Evolutionary conservation across 257 asterid genomes (phyloP), one percentile per base, ranked within the genome.

Genomic region (Ballota nigra): DNA sequence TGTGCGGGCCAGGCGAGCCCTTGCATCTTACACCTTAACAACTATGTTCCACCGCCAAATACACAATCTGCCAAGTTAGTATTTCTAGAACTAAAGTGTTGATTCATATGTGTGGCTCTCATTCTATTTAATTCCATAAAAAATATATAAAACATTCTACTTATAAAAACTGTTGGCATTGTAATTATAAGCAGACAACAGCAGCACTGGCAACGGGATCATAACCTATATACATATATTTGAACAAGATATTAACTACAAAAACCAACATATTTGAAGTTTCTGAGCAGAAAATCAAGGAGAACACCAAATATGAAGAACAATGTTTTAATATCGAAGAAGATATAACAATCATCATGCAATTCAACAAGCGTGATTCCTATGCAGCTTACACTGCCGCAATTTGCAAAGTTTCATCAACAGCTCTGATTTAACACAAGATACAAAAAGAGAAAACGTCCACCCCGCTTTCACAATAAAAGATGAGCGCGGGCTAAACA

Each of bases 1-100:
- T 13, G 19, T n/a, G n/a, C n/a, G 53, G 1, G 53, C 3, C 4
- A 43, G 52, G 4, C 52, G 18, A 43, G 52, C 52, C 52, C 52
- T 43, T 43, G 52, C 19, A 13, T 4, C 49, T 45, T 45, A 45
- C 53, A n/a, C 55, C 55, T 16, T 5, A 28, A 20, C 52, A 18
- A 10, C 28, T 23, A 57, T 8, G 49, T 67, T 56, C 56, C 33
- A 31, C 28, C 56, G 16, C 43, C 55, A 0, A 38, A n/a, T 2
- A 61, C 12, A 22, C 34, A 55, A 57, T 70, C 58, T 23, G 29
- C 40, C 31, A 31, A 34, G 24, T 16, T 29, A 61, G 23, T 8
- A 19, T 28, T 60, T 70, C 51, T 61, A 71, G 49, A 24, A 61
- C 28, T 59, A 62, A 61, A 61, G 28, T 66, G 55, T 13, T 55